These are phyloP conservation scores for Sclerotinia glacialis DNA, from an alignment of 2,329 filamentous ascomycete species.

Conservation along the genomic window DNA sequence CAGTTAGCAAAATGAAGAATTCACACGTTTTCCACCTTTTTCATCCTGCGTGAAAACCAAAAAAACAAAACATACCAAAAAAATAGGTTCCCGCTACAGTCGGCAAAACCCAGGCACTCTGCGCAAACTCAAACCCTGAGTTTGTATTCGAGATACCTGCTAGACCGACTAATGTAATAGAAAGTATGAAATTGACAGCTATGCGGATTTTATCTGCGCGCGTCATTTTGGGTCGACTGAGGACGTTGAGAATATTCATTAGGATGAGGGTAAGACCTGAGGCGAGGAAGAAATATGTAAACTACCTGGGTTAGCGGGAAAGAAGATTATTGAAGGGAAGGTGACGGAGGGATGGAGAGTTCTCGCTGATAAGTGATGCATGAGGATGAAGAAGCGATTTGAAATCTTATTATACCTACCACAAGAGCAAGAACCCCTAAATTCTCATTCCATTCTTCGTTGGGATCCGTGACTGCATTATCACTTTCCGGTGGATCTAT, in stretches of 20 bases:
- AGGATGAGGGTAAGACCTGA: slow-evolving; percentile 30
- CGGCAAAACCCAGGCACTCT: slow-evolving; percentile 24
- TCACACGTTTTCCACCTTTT: not conserved
- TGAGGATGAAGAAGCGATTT: not conserved
- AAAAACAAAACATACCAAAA: not conserved
- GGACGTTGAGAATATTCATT: slow-evolving; percentile 29
- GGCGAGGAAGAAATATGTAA: slow-evolving; percentile 33
- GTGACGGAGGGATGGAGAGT: not conserved
- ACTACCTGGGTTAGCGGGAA: slow-evolving; percentile 18
- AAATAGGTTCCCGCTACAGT: slow-evolving; percentile 11
- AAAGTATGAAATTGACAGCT: slow-evolving; percentile 18
- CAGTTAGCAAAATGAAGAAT: not conserved
- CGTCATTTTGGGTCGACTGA: slow-evolving; percentile 21
- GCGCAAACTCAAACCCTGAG: slow-evolving; percentile 19
- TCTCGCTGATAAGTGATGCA: too few relatives aligned
- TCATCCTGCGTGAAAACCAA: not conserved
- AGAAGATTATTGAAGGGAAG: not conserved
- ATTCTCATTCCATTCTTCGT: slow-evolving; percentile 27
- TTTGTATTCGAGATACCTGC: slow-evolving; percentile 17
- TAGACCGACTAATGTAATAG: not conserved
- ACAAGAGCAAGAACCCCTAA: slow-evolving; percentile 26
- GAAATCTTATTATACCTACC: slow-evolving; percentile 17
- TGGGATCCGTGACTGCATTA: slow-evolving; percentile 20
- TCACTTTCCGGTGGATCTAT: slow-evolving; percentile 12
- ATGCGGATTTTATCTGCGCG: slow-evolving; percentile 16